Base-by-base conservation (phyloP, 345 rosid genomes). In the Angophora floribunda region DNA sequence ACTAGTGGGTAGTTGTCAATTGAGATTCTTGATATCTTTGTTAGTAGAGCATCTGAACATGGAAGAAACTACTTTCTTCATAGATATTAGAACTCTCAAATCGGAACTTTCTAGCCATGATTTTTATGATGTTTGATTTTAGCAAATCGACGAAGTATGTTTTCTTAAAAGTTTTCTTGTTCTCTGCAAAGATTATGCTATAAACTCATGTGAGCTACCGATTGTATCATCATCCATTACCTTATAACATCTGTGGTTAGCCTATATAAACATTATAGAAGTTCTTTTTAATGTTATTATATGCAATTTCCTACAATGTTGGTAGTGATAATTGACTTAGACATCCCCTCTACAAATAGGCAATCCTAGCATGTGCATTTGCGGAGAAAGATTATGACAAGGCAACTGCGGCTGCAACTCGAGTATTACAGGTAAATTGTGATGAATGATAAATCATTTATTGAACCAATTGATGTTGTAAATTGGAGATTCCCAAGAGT, bases 341-440 rank as follows among this genome's bases (percentile, higher is more conserved):
- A 10, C 44, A 5, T 45, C 36, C 47, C 52, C 70, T 44, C 51
- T 50, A 4, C 1, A 28, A 90, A 13, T 51, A 96, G 99, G 99
- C 99, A 49, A 95, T 98, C 84, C 90, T 98, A 70, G 99, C 99
- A 36, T 84, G 95, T 92, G 94, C 99, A 36, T 96, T 96, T 91
- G 96, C 98, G 45, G 98, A 95, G 91, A 97, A 95, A 89, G 93
- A 98, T 87, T 94, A 95, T 85, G 90, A 90, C 88, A 96, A 94
- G 92, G 99, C 97, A 65, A 93, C 94, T 21, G 63, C 93, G 14
- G 92, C 94, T 17, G 95, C 98, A 30, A 86, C 96, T 55, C 93
- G 99, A 57, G 97, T 97, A 45, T 85, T 97, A 86, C 98, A 97
- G 96, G 99, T 95, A 90, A 32, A 12, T 26, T 80, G 21, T 49